Percentiles rank a stretch among this genome's conserved stretches.
These are phyloP conservation scores for Boletus speciosus DNA, from an alignment of 768 basidiomycete genomes.

Conservation along the genomic window DNA sequence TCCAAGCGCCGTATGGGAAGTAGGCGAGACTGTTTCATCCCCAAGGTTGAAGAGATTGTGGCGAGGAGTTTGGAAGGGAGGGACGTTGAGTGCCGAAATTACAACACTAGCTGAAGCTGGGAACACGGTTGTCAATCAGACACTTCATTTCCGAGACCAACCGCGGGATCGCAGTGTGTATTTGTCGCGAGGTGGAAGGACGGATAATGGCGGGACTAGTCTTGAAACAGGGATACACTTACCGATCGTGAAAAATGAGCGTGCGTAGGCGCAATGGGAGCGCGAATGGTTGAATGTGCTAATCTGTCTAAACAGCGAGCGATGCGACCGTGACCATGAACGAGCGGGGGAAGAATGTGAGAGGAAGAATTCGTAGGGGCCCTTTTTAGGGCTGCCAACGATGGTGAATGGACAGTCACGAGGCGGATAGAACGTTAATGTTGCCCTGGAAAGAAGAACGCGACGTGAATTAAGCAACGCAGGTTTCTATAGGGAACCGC, in stretches of 20 bases:
- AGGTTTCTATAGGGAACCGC: background rate
- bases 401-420: conserved; percentile 11
- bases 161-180: background rate
- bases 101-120: conserved; percentile 13
- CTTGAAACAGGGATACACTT: conserved; percentile 10
- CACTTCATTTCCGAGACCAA: conserved; percentile 17
- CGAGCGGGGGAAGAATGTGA: conserved; percentile 6
- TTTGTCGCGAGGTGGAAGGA: conserved; percentile 5
- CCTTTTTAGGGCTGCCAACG: conserved; percentile 13
- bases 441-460: conserved; percentile 9
- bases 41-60: conserved; percentile 12
- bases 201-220: conserved; percentile 4
- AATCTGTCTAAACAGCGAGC: conserved; percentile 4
- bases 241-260: conserved; percentile 24
- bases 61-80: conserved; percentile 13
- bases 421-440: conserved; percentile 4
- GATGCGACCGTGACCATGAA: conserved; percentile 19
- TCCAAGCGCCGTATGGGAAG: conserved; percentile 23
- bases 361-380: conserved; percentile 1
- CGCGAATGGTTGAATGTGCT: background rate
- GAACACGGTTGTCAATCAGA: conserved; percentile 19
- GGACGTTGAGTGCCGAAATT: conserved; percentile 2
- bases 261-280: conserved; percentile 2
- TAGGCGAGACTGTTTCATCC: conserved; percentile 23
- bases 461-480: conserved; percentile 8